These are phyloP conservation scores for Dryas alaskensis DNA, from an alignment of 306 rosid genomes.

Conservation along the genomic window DNA sequence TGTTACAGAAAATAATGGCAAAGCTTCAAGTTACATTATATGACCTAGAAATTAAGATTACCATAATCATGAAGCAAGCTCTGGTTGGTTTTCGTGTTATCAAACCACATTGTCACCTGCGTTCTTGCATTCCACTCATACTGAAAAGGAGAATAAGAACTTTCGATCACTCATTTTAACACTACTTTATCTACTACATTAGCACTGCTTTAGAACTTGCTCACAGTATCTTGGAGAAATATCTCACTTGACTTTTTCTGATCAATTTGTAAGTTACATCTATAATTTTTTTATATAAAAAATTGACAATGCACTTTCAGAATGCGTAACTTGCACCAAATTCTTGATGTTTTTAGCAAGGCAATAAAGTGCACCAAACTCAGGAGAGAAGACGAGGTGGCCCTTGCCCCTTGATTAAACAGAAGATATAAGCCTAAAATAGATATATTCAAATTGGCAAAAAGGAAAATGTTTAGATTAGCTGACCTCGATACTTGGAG, in stretches of 20 bases:
- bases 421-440: neutral
- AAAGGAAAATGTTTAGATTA: constrained; percentile 8
- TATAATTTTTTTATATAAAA: no score
- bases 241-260: no score
- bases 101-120: constrained; percentile 95
- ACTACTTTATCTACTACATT: neutral
- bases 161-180: neutral
- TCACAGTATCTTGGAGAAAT: neutral
- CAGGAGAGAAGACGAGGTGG: neutral
- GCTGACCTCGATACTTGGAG: neutral
- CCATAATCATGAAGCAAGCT: constrained; percentile 94
- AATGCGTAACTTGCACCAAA: neutral
- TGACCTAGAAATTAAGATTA: constrained; percentile 29
- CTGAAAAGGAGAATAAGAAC: constrained; percentile 36
- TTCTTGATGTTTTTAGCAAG: neutral
- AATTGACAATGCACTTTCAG: neutral
- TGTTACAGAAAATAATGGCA: constrained; percentile 9
- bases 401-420: neutral
- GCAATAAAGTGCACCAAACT: neutral
- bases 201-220: neutral
- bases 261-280: neutral
- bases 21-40: neutral
- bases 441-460: neutral
- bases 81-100: constrained; percentile 60
- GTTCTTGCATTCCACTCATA: constrained; percentile 98